Conservation (phyloP, 345 rosid genomes). For the Theobroma cacao region DNA sequence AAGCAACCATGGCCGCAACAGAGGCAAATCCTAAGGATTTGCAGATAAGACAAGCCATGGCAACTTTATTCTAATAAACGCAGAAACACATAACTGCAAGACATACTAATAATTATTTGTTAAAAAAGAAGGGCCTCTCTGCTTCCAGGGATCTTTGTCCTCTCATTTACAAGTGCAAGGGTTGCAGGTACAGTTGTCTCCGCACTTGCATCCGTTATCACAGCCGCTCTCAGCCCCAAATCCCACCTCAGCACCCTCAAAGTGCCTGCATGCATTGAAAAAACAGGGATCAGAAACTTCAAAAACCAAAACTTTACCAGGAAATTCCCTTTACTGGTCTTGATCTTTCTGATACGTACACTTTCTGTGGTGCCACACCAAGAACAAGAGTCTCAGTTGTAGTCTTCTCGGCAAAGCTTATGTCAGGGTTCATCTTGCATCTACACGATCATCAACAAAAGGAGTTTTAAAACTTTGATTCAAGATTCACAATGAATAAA, state of each 20-base stretch:
- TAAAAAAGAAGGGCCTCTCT: neutral
- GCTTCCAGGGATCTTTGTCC: neutral
- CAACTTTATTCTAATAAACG: neutral
- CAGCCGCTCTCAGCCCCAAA: conserved; percentile 68
- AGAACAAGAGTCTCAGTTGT: conserved; percentile 50
- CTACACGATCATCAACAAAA: conserved; percentile 26
- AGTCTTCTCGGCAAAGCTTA: conserved; percentile 49
- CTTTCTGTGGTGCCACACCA: conserved; percentile 51
- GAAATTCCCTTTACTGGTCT: neutral
- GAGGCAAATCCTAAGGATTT: neutral
- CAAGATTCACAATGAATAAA: neutral
- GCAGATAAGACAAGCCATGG: neutral
- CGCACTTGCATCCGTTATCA: conserved; percentile 88
- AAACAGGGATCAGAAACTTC: neutral
- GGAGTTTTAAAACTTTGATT: neutral
- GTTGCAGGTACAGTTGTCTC: conserved; percentile 70
- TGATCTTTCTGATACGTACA: conserved; percentile 7
- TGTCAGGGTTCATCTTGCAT: conserved; percentile 77
- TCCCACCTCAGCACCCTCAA: conserved; percentile 52
- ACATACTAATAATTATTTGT: neutral
- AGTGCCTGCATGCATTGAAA: conserved; percentile 26
- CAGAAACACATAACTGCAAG: neutral
- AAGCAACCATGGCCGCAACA: conserved; percentile 6
- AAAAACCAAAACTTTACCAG: neutral
- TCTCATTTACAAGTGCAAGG: conserved; percentile 86